Evolutionary conservation across 495 filamentous ascomycete species (phyloP).

Genomic region (Penicillium parvum): DNA sequence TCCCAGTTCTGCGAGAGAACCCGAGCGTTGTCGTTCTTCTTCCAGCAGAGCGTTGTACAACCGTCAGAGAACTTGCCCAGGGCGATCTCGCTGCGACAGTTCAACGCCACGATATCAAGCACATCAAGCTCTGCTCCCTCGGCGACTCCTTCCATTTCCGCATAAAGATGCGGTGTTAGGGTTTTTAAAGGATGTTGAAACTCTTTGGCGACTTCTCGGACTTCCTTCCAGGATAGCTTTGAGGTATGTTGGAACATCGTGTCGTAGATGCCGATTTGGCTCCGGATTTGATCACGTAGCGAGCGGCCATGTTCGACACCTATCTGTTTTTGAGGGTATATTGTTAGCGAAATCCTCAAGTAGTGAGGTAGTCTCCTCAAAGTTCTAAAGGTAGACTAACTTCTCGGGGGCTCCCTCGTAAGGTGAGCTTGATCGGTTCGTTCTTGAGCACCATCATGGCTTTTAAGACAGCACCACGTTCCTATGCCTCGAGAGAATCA

Average conservation of each 20-base stretch:
- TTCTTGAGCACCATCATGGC: background rate
- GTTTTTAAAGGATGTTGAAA: slow-evolving; percentile 38
- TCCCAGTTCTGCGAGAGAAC: slow-evolving; percentile 69
- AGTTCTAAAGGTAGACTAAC: slow-evolving; percentile 9
- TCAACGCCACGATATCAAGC: slow-evolving; percentile 59
- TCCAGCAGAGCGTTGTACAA: slow-evolving; percentile 58
- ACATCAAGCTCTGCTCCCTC: slow-evolving; percentile 51
- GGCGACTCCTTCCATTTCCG: slow-evolving; percentile 57
- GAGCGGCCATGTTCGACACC: slow-evolving; percentile 49
- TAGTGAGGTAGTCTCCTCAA: background rate
- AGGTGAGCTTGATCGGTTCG: slow-evolving; percentile 18
- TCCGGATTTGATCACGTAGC: slow-evolving; percentile 40
- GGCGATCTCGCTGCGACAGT: slow-evolving; percentile 64
- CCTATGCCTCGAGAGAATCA: no score
- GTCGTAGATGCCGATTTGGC: slow-evolving; percentile 49
- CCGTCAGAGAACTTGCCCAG: slow-evolving; percentile 61
- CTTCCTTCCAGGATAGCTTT: slow-evolving; percentile 46
- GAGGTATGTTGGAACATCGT: slow-evolving; percentile 47
- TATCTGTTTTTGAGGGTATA: slow-evolving; percentile 47
- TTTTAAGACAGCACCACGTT: no score
- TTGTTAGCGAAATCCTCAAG: background rate
- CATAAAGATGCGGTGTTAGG: slow-evolving; percentile 42
- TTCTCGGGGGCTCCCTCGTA: slow-evolving; percentile 27
- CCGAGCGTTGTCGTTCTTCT: slow-evolving; percentile 28
- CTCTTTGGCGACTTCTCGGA: slow-evolving; percentile 38